These are phyloP conservation scores for Olyra latifolia DNA, from an alignment of 176 grass and related monocot species.

Conservation along the genomic window DNA sequence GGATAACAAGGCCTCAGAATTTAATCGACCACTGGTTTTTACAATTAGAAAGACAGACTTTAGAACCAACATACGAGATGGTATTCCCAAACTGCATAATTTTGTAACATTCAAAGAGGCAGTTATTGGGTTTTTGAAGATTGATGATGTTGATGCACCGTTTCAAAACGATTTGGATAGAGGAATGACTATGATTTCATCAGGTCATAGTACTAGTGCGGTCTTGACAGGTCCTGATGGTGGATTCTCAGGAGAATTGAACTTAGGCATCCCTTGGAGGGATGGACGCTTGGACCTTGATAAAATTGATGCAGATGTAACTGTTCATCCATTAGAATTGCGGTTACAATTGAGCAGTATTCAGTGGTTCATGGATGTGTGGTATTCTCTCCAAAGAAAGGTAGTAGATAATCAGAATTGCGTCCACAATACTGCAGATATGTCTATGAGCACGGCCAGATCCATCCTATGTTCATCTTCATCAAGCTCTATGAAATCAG, in stretches of 20 bases:
- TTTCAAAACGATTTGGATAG: conserved; percentile 50
- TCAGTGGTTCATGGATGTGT: conserved; percentile 60
- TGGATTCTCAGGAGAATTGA: conserved; percentile 82
- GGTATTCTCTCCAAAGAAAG: conserved; percentile 59
- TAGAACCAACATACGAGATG: conserved; percentile 63
- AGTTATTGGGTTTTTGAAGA: conserved; percentile 81
- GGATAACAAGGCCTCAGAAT: conserved; percentile 45
- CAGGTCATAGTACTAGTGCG: conserved; percentile 52
- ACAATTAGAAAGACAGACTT: conserved; percentile 87
- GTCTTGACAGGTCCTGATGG: conserved; percentile 78
- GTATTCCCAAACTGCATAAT: conserved; percentile 69
- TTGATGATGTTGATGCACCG: conserved; percentile 58
- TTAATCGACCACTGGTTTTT: conserved; percentile 71
- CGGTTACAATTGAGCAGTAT: conserved; percentile 74
- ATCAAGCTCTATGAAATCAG: conserved; percentile 38
- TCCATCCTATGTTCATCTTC: conserved; percentile 29
- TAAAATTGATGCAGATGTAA: conserved; percentile 84
- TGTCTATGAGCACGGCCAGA: conserved; percentile 38
- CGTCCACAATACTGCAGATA: conserved; percentile 46
- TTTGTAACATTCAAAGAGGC: conserved; percentile 85
- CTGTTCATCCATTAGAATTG: conserved; percentile 74
- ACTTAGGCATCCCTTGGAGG: conserved; percentile 96
- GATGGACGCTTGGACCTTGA: conserved; percentile 73
- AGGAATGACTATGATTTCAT: conserved; percentile 37
- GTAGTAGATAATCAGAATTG: conserved; percentile 29